Conservation (phyloP, 1,284 basidiomycete genomes). For the Boletus smithii region DNA sequence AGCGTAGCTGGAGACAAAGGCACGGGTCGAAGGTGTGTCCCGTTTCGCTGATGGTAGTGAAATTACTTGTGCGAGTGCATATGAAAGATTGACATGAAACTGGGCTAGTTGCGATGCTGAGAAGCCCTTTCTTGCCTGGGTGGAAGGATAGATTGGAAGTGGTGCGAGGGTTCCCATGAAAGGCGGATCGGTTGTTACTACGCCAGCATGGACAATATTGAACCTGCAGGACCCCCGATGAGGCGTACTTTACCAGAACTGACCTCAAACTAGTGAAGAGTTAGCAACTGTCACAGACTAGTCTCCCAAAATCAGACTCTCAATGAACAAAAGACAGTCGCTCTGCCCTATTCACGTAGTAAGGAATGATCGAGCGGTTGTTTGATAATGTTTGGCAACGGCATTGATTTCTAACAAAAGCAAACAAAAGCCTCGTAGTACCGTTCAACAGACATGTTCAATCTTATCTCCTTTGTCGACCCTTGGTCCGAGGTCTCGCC, state of each 20-base stretch:
- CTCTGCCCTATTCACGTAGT: too few species aligned
- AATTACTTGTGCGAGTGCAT: constrained; percentile 45
- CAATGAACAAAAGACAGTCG: too few species aligned
- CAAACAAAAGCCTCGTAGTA: constrained; percentile 6
- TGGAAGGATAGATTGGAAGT: constrained; percentile 54
- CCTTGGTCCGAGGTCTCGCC: constrained; percentile 74
- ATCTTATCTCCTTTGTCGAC: constrained; percentile 43
- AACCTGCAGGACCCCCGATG: too few species aligned
- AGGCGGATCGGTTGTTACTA: too few species aligned
- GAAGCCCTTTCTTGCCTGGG: constrained; percentile 45
- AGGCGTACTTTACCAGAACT: too few species aligned
- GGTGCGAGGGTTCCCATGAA: constrained; percentile 25
- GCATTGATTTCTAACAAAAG: constrained; percentile 8
- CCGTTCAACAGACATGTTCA: constrained; percentile 57
- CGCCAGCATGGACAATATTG: too few species aligned
- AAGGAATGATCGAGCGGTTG: constrained; percentile 1
- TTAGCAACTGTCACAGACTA: too few species aligned
- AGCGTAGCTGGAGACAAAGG: constrained; percentile 57
- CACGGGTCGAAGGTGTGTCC: constrained; percentile 41
- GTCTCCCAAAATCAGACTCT: too few species aligned
- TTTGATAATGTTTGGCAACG: constrained; percentile 11
- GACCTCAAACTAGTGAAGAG: too few species aligned
- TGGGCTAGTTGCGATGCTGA: constrained; percentile 51
- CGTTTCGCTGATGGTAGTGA: constrained; percentile 46
- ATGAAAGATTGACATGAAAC: constrained; percentile 47